Evolutionary conservation across 164 flowering plant genomes (phyloP).

Genomic region (Tinospora cordifolia): DNA sequence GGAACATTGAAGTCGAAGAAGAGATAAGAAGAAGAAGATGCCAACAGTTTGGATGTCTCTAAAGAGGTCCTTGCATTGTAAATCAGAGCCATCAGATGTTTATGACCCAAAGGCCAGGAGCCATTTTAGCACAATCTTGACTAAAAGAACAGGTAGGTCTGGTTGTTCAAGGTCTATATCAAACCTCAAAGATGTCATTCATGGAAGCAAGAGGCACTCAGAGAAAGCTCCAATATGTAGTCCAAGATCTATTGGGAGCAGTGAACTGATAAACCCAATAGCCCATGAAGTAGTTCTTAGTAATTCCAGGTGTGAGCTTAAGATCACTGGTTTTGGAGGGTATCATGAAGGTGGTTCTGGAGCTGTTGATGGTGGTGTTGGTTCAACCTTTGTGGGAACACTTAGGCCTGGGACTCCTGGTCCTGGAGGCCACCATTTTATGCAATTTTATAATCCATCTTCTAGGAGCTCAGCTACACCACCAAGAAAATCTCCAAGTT

Average conservation of each 20-base stretch:
- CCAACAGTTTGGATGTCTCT: slow-evolving; percentile 89
- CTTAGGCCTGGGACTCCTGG: slow-evolving; percentile 93
- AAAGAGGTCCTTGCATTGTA: slow-evolving; percentile 81
- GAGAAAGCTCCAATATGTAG: slow-evolving; percentile 85
- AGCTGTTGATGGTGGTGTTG: slow-evolving; percentile 23
- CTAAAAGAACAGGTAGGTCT: slow-evolving; percentile 66
- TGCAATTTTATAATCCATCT: slow-evolving; percentile 48
- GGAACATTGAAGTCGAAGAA: slow-evolving; percentile 13
- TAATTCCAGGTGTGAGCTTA: slow-evolving; percentile 86
- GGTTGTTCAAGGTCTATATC: slow-evolving; percentile 97
- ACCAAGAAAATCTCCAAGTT: slow-evolving; percentile 39
- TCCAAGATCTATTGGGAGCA: slow-evolving; percentile 95
- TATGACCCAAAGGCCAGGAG: slow-evolving; percentile 66
- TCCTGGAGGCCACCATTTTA: slow-evolving; percentile 64
- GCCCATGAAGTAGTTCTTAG: slow-evolving; percentile 88
- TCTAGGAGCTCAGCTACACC: slow-evolving; percentile 38
- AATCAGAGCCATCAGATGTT: slow-evolving; percentile 78
- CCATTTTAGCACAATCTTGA: slow-evolving; percentile 56
- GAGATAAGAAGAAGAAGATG: slow-evolving; percentile 25
- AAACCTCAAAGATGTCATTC: slow-evolving; percentile 91
- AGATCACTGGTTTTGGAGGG: slow-evolving; percentile 64
- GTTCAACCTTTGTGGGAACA: slow-evolving; percentile 70
- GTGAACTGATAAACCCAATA: slow-evolving; percentile 89
- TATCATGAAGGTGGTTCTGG: slow-evolving; percentile 23
- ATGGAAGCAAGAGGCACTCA: slow-evolving; percentile 81